A percentile compares a stretch with the other conserved stretches of the same genome.
Evolutionary conservation across 192 early-diverging fungal genomes (phyloP).

Genomic region (Podila epigama): DNA sequence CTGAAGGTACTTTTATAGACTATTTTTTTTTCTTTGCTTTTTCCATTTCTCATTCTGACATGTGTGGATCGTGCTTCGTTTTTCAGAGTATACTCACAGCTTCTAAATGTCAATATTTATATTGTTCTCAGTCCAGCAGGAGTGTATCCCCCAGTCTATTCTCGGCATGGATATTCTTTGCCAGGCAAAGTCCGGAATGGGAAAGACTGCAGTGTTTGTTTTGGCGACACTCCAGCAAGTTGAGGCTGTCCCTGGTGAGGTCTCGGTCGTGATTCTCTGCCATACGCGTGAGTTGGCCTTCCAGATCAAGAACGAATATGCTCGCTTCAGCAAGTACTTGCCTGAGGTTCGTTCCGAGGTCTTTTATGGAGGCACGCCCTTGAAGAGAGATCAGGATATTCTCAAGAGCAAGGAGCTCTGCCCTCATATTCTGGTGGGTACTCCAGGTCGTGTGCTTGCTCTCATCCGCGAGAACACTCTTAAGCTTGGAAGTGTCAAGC

Average conservation of each 20-base stretch:
- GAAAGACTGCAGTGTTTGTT: conserved; percentile 98
- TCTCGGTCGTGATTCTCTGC: conserved; percentile 92
- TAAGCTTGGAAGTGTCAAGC: conserved; percentile 83
- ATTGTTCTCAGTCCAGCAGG: conserved; percentile 86
- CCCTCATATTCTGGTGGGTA: conserved; percentile 96
- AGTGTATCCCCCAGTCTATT: conserved; percentile 97
- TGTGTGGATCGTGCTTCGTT: background rate
- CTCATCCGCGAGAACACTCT: conserved; percentile 85
- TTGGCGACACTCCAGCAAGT: conserved; percentile 94
- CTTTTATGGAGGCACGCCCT: conserved; percentile 88
- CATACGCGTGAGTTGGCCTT: conserved; percentile 99
- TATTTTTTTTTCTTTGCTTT: background rate
- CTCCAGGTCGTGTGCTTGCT: conserved; percentile 91
- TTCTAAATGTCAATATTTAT: background rate
- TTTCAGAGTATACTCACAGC: background rate
- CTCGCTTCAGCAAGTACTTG: conserved; percentile 94
- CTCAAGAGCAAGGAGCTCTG: conserved; percentile 83
- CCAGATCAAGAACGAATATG: conserved; percentile 98
- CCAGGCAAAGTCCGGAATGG: conserved; percentile 99
- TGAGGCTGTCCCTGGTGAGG: conserved; percentile 81
- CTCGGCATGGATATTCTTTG: conserved; percentile 96
- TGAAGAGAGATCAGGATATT: conserved; percentile 81
- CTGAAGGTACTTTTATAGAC: conserved; percentile 71
- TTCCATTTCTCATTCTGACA: background rate
- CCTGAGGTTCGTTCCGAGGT: conserved; percentile 92